These are phyloP conservation scores for Saussurea involucrata DNA, from an alignment of 129 eudicot genomes.

Conservation along the genomic window DNA sequence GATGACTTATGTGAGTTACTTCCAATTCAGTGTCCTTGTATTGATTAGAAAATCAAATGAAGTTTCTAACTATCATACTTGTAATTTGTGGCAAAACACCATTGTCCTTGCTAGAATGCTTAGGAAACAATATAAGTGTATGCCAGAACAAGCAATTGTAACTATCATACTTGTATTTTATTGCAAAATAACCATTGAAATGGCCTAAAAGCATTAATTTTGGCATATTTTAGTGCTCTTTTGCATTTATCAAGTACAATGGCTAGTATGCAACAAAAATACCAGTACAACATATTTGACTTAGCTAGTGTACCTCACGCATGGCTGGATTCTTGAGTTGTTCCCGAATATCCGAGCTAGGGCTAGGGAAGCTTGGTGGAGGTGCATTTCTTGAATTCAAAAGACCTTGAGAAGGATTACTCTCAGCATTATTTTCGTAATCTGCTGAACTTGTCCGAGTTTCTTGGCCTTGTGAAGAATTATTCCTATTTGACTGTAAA, in stretches of 20 bases:
- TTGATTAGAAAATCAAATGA: not conserved
- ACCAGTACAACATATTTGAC: not conserved
- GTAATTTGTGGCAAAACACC: not conserved
- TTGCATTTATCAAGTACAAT: not conserved
- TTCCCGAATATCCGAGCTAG: constrained; percentile 65
- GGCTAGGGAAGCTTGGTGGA: constrained; percentile 50
- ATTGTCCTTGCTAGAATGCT: not conserved
- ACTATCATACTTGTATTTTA: not conserved
- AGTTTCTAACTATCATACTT: not conserved
- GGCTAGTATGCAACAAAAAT: not conserved
- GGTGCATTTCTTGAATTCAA: constrained; percentile 41
- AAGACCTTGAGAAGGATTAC: constrained; percentile 42
- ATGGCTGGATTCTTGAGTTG: constrained; percentile 94
- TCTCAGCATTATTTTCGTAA: constrained; percentile 41
- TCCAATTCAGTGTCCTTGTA: not conserved
- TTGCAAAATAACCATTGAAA: not conserved
- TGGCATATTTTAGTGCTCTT: not conserved
- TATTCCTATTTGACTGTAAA: constrained; percentile 31
- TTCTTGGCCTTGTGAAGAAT: constrained; percentile 28
- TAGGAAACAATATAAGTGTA: not conserved
- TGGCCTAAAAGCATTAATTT: not conserved
- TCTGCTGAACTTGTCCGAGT: constrained; percentile 21
- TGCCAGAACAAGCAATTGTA: not conserved
- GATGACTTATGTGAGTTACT: not conserved
- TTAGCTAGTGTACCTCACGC: constrained; percentile 61